A percentile compares a stretch with the other conserved stretches of the same genome.
Conservation (phyloP, 225 moss, liverwort and hornwort genomes). For the Thuidium tamariscinum region DNA sequence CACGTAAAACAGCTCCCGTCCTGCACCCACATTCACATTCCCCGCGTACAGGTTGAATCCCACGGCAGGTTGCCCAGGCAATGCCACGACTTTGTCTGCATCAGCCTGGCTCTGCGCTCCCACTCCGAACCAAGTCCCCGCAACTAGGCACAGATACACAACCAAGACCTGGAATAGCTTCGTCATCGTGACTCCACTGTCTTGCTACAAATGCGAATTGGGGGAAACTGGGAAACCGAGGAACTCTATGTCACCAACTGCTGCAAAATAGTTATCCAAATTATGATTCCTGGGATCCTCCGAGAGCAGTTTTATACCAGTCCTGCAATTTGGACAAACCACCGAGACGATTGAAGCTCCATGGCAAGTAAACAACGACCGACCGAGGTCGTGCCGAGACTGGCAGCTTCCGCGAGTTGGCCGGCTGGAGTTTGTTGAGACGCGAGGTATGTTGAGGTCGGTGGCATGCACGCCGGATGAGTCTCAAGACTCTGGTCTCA, state of each 20-base stretch:
- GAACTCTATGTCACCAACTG: background rate
- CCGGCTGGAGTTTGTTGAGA: background rate
- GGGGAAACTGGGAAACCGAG: background rate
- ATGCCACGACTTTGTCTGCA: conserved; percentile 5
- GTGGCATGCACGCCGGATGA: background rate
- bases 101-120: background rate
- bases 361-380: background rate
- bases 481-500: too few species aligned
- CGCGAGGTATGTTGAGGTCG: background rate
- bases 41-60: conserved; percentile 25
- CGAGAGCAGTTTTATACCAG: background rate
- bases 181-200: background rate
- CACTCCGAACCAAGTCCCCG: background rate
- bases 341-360: background rate
- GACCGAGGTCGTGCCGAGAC: background rate
- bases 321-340: background rate
- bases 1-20: conserved; percentile 31
- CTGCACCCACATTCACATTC: conserved; percentile 7
- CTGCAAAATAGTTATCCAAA: background rate
- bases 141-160: background rate
- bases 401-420: background rate
- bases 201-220: background rate
- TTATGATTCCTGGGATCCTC: background rate
- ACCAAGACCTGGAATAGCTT: background rate
- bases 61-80: conserved; percentile 34